Conservation (phyloP, 1,139 yeast species). For the Taphrina deformans region DNA sequence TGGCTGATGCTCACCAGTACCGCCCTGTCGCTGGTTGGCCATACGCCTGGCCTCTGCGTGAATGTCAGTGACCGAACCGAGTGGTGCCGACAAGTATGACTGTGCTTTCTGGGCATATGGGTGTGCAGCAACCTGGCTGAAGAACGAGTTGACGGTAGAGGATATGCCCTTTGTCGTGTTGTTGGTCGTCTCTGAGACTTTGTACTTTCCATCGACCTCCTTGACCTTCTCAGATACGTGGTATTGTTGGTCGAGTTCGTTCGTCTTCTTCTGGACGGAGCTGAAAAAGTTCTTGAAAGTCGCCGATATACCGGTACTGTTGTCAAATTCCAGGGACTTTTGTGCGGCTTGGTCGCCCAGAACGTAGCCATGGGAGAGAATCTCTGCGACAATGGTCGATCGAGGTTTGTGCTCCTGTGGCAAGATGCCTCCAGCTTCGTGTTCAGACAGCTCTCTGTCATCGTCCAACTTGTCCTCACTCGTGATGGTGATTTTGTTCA, state of each 20-base stretch:
- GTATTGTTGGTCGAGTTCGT: conserved; percentile 58
- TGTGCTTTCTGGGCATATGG: conserved; percentile 56
- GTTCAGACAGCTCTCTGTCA: conserved; percentile 22
- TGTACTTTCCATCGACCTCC: conserved; percentile 56
- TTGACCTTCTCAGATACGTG: conserved; percentile 58
- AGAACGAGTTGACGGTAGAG: conserved; percentile 51
- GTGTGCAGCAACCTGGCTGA: conserved; percentile 52
- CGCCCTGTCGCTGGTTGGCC: conserved; percentile 54
- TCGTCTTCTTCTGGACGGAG: conserved; percentile 40
- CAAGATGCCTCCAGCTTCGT: conserved; percentile 50
- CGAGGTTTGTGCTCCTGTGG: conserved; percentile 78
- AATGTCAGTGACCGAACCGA: conserved; percentile 49
- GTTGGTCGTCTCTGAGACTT: conserved; percentile 56
- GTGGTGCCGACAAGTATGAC: conserved; percentile 48
- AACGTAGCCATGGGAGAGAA: conserved; percentile 68
- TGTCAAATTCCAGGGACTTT: conserved; percentile 60
- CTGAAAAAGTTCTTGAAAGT: conserved; percentile 59
- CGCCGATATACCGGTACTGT: conserved; percentile 61
- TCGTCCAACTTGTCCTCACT: conserved; percentile 40
- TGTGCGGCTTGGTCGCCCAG: conserved; percentile 63
- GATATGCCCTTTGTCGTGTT: conserved; percentile 41
- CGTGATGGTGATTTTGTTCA: conserved; percentile 42
- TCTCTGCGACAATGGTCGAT: conserved; percentile 71
- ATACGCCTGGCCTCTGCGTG: conserved; percentile 73
- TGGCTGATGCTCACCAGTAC: conserved; percentile 42